Conservation (phyloP, 352 stramenopile species). For the Phytophthora melonis region DNA sequence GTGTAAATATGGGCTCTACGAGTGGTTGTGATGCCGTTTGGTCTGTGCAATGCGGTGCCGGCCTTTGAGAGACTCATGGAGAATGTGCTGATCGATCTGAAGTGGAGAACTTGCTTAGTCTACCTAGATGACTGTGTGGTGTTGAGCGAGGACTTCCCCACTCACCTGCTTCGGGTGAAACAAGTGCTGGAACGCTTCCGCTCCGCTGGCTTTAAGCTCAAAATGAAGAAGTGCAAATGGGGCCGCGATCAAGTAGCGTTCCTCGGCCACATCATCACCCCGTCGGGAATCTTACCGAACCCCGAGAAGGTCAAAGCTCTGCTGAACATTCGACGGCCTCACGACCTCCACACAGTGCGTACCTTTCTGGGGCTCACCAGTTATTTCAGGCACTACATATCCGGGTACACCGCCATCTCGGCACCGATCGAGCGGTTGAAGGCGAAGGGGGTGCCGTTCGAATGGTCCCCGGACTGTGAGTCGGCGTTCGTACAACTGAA, state of each 20-base stretch:
- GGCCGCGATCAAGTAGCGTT: conserved; percentile 6
- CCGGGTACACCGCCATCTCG: conserved; percentile 5
- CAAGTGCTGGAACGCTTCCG: conserved; percentile 2
- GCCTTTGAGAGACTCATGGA: conserved; percentile 7
- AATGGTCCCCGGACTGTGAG: not conserved
- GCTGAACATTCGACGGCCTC: not conserved
- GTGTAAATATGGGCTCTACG: conserved; percentile 6
- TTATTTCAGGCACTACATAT: conserved; percentile 9
- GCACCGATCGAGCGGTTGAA: conserved; percentile 3
- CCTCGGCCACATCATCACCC: conserved; percentile 7
- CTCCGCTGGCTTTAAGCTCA: not conserved
- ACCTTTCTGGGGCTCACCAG: conserved; percentile 2
- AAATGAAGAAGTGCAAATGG: conserved; percentile 22
- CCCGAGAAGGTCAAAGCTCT: conserved; percentile 14
- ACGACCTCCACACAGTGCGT: not conserved
- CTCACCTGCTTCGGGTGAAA: not conserved
- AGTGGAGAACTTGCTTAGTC: conserved; percentile 1
- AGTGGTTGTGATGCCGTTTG: not conserved
- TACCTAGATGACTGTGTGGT: conserved; percentile 13
- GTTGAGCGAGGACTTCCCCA: conserved; percentile 10
- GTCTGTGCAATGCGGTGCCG: conserved; percentile 2
- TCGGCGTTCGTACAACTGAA: conserved; percentile 2
- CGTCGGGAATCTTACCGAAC: not conserved
- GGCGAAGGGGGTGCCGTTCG: not conserved
- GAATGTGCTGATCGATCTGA: conserved; percentile 1